Base-by-base conservation (phyloP, 1,284 basidiomycete genomes). In the Malassezia dermatis region DNA sequence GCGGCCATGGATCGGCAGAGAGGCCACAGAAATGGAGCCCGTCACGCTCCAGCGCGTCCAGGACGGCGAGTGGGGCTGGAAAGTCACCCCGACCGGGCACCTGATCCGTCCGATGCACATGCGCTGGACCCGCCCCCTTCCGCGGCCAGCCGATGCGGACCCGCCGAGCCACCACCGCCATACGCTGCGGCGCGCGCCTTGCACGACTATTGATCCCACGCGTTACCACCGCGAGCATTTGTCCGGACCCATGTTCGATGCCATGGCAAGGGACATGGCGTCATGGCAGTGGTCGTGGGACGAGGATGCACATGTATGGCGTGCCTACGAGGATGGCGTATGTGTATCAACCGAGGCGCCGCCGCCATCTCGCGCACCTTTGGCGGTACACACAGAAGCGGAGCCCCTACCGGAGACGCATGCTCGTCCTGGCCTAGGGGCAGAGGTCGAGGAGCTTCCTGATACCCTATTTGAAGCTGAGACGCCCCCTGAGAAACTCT, bases 381-480 rank as follows among this genome's bases (percentile, higher is more conserved):
- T 17, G 24, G 11, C 6, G 4, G 28, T 6, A 30, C 3, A 7
- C 4, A 23, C 24, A 8, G 32, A 23, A 27, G 2, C 12, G 27
- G 17, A 15, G n/a, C 17, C n/a, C 12, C 26, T 28, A 3, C 27
- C 24, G 26, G 19, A 8, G 19, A 23, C 40, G 6, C 21, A 8
- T 23, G 40, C 17, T 6, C 23, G 17, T 28, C 24, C 4, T 44
- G 45, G 6, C 19, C 30, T 27, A 21, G 48, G 46, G 37, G 43
- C n/a, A 19, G 47, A 40, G 19, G 43, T 5, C 17, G 48, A 43
- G n/a, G 48, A 43, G n/a, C 32, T 79, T 19, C 77, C 78, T 17
- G 85, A 81, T 35, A 48, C 31, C 26, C 48, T 49, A 37, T 41
- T 40, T 31, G 26, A 8, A 15, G 39, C n/a, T 8, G 64, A 56